Evolutionary conservation across 2,329 filamentous ascomycete genomes (phyloP).

Genomic region (Trichophyton rubrum): DNA sequence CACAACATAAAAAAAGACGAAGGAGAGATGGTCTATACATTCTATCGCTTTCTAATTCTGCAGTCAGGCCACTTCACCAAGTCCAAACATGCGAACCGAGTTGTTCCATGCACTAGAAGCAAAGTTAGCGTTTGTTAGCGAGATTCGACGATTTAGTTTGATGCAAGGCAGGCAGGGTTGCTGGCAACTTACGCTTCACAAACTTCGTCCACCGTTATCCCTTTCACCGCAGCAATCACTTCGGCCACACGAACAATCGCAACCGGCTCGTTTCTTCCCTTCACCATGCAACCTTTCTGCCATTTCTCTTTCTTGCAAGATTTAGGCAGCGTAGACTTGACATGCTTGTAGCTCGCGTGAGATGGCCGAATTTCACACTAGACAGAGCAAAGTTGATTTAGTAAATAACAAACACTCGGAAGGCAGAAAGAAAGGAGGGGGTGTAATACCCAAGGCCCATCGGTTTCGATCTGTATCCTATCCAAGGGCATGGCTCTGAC

Average conservation of each 20-base stretch:
- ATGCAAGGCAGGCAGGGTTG: not conserved
- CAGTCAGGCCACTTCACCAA: conserved; percentile 38
- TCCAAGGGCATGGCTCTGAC: conserved; percentile 68
- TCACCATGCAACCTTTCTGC: conserved; percentile 76
- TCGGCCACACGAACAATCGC: conserved; percentile 77
- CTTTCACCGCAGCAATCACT: conserved; percentile 78
- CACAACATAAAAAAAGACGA: no score
- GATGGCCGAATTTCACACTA: conserved; percentile 81
- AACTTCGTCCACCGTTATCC: conserved; percentile 63
- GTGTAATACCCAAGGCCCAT: conserved; percentile 63
- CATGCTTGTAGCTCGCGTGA: conserved; percentile 69
- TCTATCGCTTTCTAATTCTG: not conserved
- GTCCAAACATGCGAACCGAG: conserved; percentile 63
- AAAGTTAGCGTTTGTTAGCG: conserved; percentile 17
- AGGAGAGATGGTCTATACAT: not conserved
- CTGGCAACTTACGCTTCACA: conserved; percentile 53
- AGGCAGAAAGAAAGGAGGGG: not conserved
- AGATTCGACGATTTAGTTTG: conserved; percentile 1
- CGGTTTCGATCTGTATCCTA: conserved; percentile 83
- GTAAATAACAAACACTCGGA: not conserved
- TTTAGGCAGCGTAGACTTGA: conserved; percentile 61
- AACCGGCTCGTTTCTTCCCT: conserved; percentile 87
- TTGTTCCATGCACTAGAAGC: conserved; percentile 57
- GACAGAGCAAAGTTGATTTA: not conserved
- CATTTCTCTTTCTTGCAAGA: conserved; percentile 94